Evolutionary conservation across 768 basidiomycete species (phyloP).

Genomic region (Suillus plorans): DNA sequence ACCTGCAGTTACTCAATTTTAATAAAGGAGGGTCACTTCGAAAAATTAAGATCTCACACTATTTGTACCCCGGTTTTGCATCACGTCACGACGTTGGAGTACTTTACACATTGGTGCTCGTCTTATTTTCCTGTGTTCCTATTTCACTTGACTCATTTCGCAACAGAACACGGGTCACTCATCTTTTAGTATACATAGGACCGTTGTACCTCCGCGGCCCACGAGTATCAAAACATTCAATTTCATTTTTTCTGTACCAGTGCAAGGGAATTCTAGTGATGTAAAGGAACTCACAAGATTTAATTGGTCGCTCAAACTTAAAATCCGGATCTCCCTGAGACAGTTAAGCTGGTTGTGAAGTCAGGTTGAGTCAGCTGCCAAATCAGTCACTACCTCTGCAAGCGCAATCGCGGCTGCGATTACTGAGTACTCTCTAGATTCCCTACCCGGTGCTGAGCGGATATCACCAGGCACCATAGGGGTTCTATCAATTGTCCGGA

Average conservation of each 20-base stretch:
- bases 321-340: not conserved
- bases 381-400: not conserved
- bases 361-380: not conserved
- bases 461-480: not conserved
- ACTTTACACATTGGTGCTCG: not conserved
- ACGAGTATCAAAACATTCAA: not conserved
- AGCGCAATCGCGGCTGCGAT: not conserved
- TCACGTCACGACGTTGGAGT: not conserved
- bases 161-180: not conserved
- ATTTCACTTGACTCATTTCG: not conserved
- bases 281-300: not conserved
- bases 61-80: not conserved
- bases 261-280: not conserved
- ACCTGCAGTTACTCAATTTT: not conserved
- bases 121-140: not conserved
- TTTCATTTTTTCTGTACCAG: no score
- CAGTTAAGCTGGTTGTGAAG: not conserved
- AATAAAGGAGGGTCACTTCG: constrained; percentile 1
- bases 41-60: constrained; percentile 1
- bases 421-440: not conserved
- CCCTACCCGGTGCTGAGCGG: not conserved
- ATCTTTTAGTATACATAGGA: not conserved
- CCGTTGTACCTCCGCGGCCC: no score
- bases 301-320: not conserved
- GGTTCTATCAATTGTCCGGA: constrained; percentile 1